phyloP scores from a whole-genome alignment of 2,329 filamentous ascomycete species.

The Fusarium nisikadoi region DNA sequence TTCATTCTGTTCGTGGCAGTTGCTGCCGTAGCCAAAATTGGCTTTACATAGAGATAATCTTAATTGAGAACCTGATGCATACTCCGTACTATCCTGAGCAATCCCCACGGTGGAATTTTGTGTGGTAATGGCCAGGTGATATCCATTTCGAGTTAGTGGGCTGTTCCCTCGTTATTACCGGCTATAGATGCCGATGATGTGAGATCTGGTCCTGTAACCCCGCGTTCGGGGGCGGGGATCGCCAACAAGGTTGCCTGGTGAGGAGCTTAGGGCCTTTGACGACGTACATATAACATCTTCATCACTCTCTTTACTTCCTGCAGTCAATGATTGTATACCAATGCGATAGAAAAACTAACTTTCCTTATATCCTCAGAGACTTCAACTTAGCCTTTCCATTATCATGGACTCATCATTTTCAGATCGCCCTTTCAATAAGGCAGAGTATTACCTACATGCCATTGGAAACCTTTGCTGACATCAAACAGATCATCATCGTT shows the following conservation, averaged over 20 bases:
- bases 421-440: neutral
- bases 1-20: neutral
- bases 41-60: neutral
- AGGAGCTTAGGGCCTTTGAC: neutral
- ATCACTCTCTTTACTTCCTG: neutral
- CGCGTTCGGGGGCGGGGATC: neutral
- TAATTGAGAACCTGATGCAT: neutral
- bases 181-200: neutral
- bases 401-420: neutral
- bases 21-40: rapidly evolving
- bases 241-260: neutral
- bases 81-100: rapidly evolving
- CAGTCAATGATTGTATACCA: neutral
- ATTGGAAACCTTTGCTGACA: neutral
- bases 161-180: neutral
- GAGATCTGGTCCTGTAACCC: neutral
- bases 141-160: neutral
- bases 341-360: rapidly evolving
- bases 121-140: neutral
- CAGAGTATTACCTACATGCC: neutral
- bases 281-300: neutral
- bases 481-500: neutral
- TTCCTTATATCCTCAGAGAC: rapidly evolving
- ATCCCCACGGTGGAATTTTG: rapidly evolving
- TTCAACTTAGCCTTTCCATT: rapidly evolving